phyloP scores from a whole-genome alignment of 768 basidiomycete genomes.

The Solioccasus polychromus region DNA sequence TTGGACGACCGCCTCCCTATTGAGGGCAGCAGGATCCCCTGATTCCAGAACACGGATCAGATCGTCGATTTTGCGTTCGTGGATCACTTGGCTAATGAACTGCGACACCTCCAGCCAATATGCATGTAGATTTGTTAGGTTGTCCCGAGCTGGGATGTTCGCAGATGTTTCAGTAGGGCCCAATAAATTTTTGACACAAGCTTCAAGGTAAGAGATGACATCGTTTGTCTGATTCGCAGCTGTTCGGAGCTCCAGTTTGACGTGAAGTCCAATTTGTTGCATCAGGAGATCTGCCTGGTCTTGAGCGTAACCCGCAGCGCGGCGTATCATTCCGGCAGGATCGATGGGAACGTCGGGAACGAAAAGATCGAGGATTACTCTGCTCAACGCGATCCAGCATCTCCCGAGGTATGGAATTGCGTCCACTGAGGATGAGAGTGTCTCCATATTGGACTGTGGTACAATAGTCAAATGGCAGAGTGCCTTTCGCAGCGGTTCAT shows the following conservation, averaged over 20 bases:
- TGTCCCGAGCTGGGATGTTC: conserved; percentile 34
- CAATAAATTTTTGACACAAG: conserved; percentile 30
- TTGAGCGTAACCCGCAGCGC: conserved; percentile 41
- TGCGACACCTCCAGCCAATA: conserved; percentile 79
- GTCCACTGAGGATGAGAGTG: conserved; percentile 14
- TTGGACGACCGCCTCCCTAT: conserved; percentile 72
- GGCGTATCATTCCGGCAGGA: conserved; percentile 67
- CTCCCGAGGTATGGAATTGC: conserved; percentile 39
- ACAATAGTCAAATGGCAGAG: conserved; percentile 30
- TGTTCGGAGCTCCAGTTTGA: conserved; percentile 48
- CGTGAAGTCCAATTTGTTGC: conserved; percentile 53
- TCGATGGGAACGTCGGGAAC: conserved; percentile 86
- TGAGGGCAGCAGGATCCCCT: conserved; percentile 36
- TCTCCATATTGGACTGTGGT: conserved; percentile 17
- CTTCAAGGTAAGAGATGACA: conserved; percentile 44
- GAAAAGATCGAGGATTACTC: conserved; percentile 63
- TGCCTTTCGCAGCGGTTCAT: conserved; percentile 35
- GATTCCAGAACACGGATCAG: conserved; percentile 41
- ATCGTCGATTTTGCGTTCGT: conserved; percentile 45
- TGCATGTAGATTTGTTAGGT: conserved; percentile 49
- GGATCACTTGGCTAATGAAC: conserved; percentile 62
- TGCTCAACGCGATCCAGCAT: conserved; percentile 61
- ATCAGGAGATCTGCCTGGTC: conserved; percentile 40
- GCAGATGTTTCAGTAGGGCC: conserved; percentile 25
- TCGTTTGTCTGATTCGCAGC: conserved; percentile 57